Conservation (phyloP, 129 eudicot species). For the Cynara cardunculus region DNA sequence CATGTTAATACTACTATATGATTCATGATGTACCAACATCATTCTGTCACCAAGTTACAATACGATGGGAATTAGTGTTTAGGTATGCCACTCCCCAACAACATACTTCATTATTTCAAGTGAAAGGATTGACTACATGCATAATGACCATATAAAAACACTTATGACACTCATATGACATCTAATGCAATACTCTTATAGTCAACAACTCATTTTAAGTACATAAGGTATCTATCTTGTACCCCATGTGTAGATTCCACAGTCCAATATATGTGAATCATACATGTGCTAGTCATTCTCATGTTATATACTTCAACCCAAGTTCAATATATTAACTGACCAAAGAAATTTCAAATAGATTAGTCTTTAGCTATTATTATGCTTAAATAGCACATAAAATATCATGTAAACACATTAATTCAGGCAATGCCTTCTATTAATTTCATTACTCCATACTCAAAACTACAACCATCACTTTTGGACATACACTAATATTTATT, state of each 20-base stretch:
- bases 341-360: too few relatives aligned
- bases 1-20: too few relatives aligned
- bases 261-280: background rate
- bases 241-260: background rate
- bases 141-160: too few relatives aligned
- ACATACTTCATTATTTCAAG: too few relatives aligned
- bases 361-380: background rate
- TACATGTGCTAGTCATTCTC: background rate
- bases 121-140: too few relatives aligned
- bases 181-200: background rate
- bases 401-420: background rate
- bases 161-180: too few relatives aligned
- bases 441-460: background rate
- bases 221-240: background rate
- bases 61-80: too few relatives aligned
- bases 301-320: background rate
- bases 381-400: too few relatives aligned
- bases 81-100: too few relatives aligned
- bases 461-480: background rate
- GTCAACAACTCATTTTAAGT: background rate
- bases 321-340: too few relatives aligned
- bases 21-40: too few relatives aligned
- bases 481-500: background rate
- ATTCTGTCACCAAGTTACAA: too few relatives aligned
- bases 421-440: background rate